phyloP scores from a whole-genome alignment of 176 grass and related monocot genomes.

The Phyllostachys edulis region DNA sequence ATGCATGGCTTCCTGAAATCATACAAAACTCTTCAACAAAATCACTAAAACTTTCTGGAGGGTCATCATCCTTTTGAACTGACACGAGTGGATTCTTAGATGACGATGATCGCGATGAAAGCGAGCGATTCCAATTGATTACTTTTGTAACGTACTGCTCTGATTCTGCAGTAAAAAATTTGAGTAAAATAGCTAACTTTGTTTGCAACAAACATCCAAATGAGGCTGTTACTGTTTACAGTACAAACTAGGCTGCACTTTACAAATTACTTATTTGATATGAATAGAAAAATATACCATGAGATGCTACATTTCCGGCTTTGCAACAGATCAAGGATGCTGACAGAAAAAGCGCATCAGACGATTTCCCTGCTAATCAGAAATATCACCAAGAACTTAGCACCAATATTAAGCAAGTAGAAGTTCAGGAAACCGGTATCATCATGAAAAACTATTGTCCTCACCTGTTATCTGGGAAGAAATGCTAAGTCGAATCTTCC shows the following conservation, averaged over 20 bases:
- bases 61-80: slow-evolving; percentile 40
- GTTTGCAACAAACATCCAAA: slow-evolving; percentile 7
- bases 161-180: slow-evolving; percentile 44
- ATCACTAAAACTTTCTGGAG: slow-evolving; percentile 47
- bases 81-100: slow-evolving; percentile 48
- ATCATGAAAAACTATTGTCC: background rate
- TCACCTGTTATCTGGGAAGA: slow-evolving; percentile 49
- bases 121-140: slow-evolving; percentile 60
- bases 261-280: background rate
- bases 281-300: slow-evolving; percentile 40
- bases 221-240: background rate
- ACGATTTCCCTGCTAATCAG: slow-evolving; percentile 45
- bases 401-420: background rate
- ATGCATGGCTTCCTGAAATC: slow-evolving; percentile 76
- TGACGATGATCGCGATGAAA: slow-evolving; percentile 52
- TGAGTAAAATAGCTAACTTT: slow-evolving; percentile 1
- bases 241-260: background rate
- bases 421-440: background rate
- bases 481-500: slow-evolving; percentile 46
- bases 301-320: slow-evolving; percentile 20
- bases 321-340: slow-evolving; percentile 47
- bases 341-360: slow-evolving; percentile 10
- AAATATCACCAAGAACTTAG: background rate
- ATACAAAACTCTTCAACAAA: slow-evolving; percentile 65
- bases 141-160: slow-evolving; percentile 40